Conservation (phyloP, 495 filamentous ascomycete species). For the Neurospora cerealis region DNA sequence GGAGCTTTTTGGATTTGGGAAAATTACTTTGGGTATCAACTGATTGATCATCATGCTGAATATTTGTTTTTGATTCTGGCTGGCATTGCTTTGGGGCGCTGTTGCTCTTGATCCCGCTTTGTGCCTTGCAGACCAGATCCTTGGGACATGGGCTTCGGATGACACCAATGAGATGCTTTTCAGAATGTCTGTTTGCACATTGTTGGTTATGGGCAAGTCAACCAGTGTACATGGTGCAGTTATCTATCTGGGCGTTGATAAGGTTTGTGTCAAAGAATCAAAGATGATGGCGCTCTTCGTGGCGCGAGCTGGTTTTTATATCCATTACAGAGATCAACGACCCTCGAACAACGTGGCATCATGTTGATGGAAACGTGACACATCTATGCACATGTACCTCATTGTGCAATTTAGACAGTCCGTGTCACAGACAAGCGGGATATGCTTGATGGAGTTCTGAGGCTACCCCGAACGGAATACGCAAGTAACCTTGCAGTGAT, state of each 20-base stretch:
- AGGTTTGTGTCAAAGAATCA: neutral
- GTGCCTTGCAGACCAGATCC: neutral
- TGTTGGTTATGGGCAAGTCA: neutral
- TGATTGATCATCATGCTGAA: neutral
- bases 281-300: neutral
- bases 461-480: neutral
- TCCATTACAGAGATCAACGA: neutral
- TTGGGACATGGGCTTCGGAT: neutral
- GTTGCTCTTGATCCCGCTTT: neutral
- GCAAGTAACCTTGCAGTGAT: neutral
- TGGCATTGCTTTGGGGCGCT: neutral
- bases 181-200: neutral
- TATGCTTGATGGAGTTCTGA: neutral
- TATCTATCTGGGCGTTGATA: neutral
- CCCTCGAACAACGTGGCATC: neutral
- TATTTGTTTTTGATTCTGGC: conserved; percentile 1
- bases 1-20: conserved; percentile 3
- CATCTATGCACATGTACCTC: neutral
- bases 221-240: neutral
- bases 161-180: neutral
- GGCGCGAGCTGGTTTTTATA: neutral
- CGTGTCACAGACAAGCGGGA: neutral
- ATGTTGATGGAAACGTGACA: neutral
- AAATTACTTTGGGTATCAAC: conserved; percentile 3
- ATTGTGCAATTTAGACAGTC: neutral